phyloP scores from a whole-genome alignment of 352 stramenopile species.

The Phytophthora quininea region DNA sequence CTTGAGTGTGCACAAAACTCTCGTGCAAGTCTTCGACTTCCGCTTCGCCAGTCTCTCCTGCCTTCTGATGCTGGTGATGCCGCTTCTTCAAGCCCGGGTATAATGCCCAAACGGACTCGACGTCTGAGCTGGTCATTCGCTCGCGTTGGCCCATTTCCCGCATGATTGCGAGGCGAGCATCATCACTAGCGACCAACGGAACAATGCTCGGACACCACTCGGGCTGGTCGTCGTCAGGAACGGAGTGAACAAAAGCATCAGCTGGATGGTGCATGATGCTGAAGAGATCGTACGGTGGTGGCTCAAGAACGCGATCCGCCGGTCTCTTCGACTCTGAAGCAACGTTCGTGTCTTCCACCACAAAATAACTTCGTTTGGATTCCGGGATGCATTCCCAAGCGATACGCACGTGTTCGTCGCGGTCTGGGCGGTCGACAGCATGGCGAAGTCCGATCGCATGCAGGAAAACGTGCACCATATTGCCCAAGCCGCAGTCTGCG shows the following conservation, averaged over 20 bases:
- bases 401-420: conserved; percentile 77
- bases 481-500: conserved; percentile 71
- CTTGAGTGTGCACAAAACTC: conserved; percentile 62
- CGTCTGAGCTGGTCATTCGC: conserved; percentile 68
- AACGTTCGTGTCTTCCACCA: conserved; percentile 56
- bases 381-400: conserved; percentile 83
- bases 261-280: conserved; percentile 86
- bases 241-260: conserved; percentile 68
- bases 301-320: conserved; percentile 20
- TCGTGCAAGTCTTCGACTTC: conserved; percentile 50
- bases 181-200: conserved; percentile 56
- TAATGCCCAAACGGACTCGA: conserved; percentile 76
- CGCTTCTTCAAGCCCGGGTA: conserved; percentile 68
- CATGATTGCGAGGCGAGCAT: conserved; percentile 62
- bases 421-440: conserved; percentile 70
- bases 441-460: conserved; percentile 77
- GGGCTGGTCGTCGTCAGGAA: conserved; percentile 25
- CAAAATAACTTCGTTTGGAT: conserved; percentile 67
- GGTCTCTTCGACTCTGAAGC: conserved; percentile 11
- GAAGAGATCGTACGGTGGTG: conserved; percentile 78
- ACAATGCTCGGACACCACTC: conserved; percentile 75
- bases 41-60: conserved; percentile 34
- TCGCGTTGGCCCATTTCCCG: conserved; percentile 78
- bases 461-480: conserved; percentile 81
- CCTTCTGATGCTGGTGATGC: conserved; percentile 39